Percentiles rank a stretch among this genome's conserved stretches.
Conservation (phyloP, 1,139 yeast species). For the Geotrichum klebahnii region DNA sequence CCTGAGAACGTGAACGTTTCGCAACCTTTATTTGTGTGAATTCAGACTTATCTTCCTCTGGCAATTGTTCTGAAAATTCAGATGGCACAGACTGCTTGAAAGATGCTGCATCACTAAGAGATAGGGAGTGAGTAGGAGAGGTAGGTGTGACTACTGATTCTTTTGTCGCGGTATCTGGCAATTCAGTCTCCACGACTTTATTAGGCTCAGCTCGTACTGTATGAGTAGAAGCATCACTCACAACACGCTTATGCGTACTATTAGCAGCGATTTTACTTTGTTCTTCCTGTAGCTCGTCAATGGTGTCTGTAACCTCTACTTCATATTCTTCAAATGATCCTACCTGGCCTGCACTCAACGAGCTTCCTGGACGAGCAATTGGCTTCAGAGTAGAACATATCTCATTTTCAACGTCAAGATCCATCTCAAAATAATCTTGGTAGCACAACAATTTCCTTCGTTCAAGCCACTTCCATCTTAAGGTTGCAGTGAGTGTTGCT, state of each 20-base stretch:
- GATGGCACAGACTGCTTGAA: neutral
- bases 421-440: conserved; percentile 41
- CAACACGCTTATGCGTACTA: too few relatives aligned
- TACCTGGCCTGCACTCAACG: neutral
- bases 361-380: neutral
- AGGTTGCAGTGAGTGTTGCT: conserved; percentile 46
- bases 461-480: conserved; percentile 56
- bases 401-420: conserved; percentile 32
- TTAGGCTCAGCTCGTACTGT: neutral
- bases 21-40: conserved; percentile 3
- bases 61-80: neutral
- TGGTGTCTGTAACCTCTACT: neutral
- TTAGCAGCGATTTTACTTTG: too few relatives aligned
- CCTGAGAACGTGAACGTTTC: conserved; percentile 7
- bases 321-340: neutral
- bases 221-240: neutral
- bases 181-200: neutral
- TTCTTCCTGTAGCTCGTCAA: neutral
- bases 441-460: conserved; percentile 45
- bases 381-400: conserved; percentile 19
- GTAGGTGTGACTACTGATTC: neutral
- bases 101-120: neutral
- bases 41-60: neutral
- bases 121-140: neutral
- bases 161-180: neutral